phyloP scores from a whole-genome alignment of 176 grass and related monocot genomes.

The Pontederia crassipes region DNA sequence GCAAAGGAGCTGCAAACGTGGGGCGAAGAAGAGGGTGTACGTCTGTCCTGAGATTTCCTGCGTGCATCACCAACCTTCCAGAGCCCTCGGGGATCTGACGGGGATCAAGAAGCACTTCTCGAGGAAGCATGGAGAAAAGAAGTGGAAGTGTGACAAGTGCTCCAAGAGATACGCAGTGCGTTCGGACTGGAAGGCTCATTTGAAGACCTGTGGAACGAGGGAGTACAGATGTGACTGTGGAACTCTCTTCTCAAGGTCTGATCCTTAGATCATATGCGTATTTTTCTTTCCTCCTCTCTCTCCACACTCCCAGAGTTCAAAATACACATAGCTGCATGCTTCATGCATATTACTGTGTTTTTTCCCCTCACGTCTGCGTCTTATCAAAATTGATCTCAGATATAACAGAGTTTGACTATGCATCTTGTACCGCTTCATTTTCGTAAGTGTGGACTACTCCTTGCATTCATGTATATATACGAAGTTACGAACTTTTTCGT shows the following conservation, averaged over 20 bases:
- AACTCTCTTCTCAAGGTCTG: conserved; percentile 83
- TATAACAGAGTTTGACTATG: too few species aligned
- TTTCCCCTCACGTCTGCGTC: too few species aligned
- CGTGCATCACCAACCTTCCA: conserved; percentile 68
- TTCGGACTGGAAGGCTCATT: conserved; percentile 97
- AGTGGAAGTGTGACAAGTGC: conserved; percentile 87
- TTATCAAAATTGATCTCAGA: too few species aligned
- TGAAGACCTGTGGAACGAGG: conserved; percentile 83
- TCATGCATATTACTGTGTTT: neutral
- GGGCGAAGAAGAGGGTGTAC: conserved; percentile 67
- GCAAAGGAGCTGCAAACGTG: conserved; percentile 29
- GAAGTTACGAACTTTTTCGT: neutral
- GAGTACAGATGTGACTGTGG: conserved; percentile 94
- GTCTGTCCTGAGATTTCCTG: conserved; percentile 84
- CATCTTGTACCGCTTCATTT: too few species aligned
- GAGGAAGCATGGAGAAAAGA: conserved; percentile 91
- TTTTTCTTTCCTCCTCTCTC: too few species aligned
- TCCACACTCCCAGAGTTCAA: too few species aligned
- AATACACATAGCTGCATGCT: neutral
- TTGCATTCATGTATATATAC: neutral
- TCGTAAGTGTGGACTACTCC: too few species aligned
- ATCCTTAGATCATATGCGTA: neutral
- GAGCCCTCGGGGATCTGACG: conserved; percentile 80
- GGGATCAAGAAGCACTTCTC: conserved; percentile 98
- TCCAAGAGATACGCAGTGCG: conserved; percentile 88